Percentiles rank a stretch among this genome's conserved stretches.
Evolutionary conservation across 768 basidiomycete genomes (phyloP).

Genomic region (Tubosaeta sp.): DNA sequence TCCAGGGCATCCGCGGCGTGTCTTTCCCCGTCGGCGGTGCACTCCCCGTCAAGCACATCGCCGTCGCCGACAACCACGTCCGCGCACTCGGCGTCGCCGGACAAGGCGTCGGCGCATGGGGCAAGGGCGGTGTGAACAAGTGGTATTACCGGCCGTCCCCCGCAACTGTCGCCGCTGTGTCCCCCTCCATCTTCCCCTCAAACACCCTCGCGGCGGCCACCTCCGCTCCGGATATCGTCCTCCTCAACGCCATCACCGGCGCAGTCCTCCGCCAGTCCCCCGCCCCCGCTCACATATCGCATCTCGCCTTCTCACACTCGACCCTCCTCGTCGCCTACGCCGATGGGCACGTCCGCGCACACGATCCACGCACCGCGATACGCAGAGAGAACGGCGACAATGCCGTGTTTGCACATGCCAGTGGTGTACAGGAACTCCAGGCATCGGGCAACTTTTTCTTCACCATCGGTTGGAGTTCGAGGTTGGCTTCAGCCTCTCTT

Average conservation of each 20-base stretch:
- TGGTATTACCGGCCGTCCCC: constrained; percentile 60
- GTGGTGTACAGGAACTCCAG: constrained; percentile 80
- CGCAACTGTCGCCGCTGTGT: constrained; percentile 36
- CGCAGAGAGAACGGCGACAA: constrained; percentile 44
- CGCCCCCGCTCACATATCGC: constrained; percentile 55
- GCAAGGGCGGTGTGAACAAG: constrained; percentile 80
- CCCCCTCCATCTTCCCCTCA: constrained; percentile 47
- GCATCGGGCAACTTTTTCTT: constrained; percentile 75
- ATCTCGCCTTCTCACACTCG: constrained; percentile 64
- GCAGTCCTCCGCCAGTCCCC: constrained; percentile 52
- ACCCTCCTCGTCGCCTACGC: constrained; percentile 62
- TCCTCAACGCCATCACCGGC: constrained; percentile 76
- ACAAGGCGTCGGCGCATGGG: constrained; percentile 72
- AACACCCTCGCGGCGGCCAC: constrained; percentile 59
- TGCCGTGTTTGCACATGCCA: constrained; percentile 68
- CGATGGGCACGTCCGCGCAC: constrained; percentile 70
- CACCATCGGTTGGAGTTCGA: constrained; percentile 83
- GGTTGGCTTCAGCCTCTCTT: constrained; percentile 41
- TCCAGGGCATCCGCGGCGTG: constrained; percentile 62
- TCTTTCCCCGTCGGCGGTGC: constrained; percentile 67
- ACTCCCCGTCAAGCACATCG: constrained; percentile 68
- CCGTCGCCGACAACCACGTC: constrained; percentile 76
- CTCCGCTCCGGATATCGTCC: constrained; percentile 53
- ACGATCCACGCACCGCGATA: constrained; percentile 62
- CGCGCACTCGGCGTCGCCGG: constrained; percentile 57